These are phyloP conservation scores for Teratosphaeriaceae sp. DNA, from an alignment of 2,329 filamentous ascomycete genomes.

Conservation along the genomic window DNA sequence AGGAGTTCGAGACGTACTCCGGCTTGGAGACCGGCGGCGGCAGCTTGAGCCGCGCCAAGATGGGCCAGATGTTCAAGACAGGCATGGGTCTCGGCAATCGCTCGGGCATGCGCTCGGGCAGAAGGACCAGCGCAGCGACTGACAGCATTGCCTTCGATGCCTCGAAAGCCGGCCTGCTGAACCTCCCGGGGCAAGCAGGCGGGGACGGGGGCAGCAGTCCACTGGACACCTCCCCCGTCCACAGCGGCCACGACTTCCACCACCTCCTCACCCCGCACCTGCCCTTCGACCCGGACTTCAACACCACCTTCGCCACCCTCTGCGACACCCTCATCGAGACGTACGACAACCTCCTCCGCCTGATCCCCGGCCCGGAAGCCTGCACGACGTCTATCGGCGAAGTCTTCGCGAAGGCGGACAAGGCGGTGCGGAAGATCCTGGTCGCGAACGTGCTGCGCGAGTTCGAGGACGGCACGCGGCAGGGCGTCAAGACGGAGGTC, in stretches of 20 bases:
- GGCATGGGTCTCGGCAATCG: constrained; percentile 32
- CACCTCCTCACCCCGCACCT: constrained; percentile 85
- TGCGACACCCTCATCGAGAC: constrained; percentile 94
- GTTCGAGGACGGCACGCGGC: constrained; percentile 81
- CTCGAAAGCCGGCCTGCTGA: constrained; percentile 15
- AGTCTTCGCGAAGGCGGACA: constrained; percentile 83
- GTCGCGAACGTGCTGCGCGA: constrained; percentile 82
- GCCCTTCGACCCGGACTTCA: constrained; percentile 95
- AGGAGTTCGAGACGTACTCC: constrained; percentile 90
- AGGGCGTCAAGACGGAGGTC: constrained; percentile 71
- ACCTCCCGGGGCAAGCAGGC: constrained; percentile 10
- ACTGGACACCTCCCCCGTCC: constrained; percentile 30
- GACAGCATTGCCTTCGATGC: constrained; percentile 43
- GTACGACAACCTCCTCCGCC: constrained; percentile 69
- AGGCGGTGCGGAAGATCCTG: constrained; percentile 79
- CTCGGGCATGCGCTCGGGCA: constrained; percentile 28
- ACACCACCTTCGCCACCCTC: constrained; percentile 89
- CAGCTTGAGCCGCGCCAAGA: constrained; percentile 67
- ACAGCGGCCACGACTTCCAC: constrained; percentile 75
- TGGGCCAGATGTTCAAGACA: constrained; percentile 51
- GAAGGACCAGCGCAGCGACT: constrained; percentile 52
- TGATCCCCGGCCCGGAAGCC: constrained; percentile 68
- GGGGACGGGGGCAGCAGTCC: constrained; percentile 15
- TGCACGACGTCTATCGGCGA: constrained; percentile 65
- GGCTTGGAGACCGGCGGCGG: constrained; percentile 61